Evolutionary conservation across 352 stramenopile genomes (phyloP), one percentile per base, ranked within the genome.

Genomic region (Paralagenidium karlingii): DNA sequence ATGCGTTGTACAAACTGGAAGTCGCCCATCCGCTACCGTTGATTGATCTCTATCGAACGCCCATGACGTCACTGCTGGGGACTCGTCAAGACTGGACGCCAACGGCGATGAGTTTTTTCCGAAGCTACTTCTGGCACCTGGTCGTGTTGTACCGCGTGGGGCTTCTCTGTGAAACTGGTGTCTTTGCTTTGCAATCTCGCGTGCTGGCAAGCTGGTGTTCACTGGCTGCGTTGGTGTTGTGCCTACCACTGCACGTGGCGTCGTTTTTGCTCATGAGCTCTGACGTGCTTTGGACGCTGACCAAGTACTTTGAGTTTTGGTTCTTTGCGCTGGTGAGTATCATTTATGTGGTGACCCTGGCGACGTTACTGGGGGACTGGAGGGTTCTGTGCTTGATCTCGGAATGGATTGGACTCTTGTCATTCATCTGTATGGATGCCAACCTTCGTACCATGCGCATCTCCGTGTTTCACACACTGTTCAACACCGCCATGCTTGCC

Each of bases 271-370:
- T 54, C 24, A 48, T 57, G 9, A 60, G 55, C 12, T 33, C 45
- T 34, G 55, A 65, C 28, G 48, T 66, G 40, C 9, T 60, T 11
- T 22, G 18, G n/a, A 41, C 58, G 9, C 36, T 64, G 8, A 13
- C 46, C 2, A 34, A 30, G 10, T 38, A 66, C 15, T 65, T 58
- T 44, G 59, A 69, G 12, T 69, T 63, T 31, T 69, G 59, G 55
- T 69, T 65, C 40, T 69, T 69, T 32, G 52, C 55, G 9, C 34
- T 45, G 15, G 39, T 53, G 5, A 69, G 63, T 24, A 4, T 56
- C 1, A 3, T 53, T 8, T 56, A 48, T 11, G 65, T 55, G 59
- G 8, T 27, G 4, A 2, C 48, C 9, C 39, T 66, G 2, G n/a
- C n/a, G n/a, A n/a, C n/a, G n/a, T n/a, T n/a, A n/a, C n/a, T n/a